Conservation (phyloP, 106 monocot species). For the Alisma plantagoaquatica region DNA sequence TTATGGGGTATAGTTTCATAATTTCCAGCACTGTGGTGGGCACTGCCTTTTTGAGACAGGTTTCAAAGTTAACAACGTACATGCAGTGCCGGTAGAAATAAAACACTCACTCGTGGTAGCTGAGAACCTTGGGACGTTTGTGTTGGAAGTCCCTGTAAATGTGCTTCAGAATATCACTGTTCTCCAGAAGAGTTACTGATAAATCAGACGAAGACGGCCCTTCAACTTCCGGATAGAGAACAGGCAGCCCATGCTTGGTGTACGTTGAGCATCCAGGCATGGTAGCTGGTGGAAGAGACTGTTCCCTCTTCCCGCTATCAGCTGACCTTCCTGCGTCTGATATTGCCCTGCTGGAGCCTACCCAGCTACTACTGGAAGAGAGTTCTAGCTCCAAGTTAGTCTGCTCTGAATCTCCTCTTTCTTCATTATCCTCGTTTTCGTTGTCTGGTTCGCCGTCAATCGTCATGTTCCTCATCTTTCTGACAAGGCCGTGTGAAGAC, state of each 20-base stretch:
- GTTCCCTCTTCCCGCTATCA: neutral
- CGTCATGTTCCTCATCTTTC: no score
- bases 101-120: slow-evolving; percentile 10
- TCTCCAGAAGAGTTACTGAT: neutral
- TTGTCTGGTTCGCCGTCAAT: no score
- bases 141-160: slow-evolving; percentile 2
- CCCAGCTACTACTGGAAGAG: neutral
- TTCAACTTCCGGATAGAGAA: neutral
- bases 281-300: neutral
- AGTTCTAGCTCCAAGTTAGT: neutral
- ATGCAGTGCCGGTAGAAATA: neutral
- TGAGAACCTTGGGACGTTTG: slow-evolving; percentile 13
- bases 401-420: neutral
- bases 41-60: neutral
- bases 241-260: neutral
- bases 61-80: neutral
- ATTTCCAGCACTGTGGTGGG: neutral
- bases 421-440: neutral
- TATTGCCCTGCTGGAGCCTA: neutral
- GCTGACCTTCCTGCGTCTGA: neutral
- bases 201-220: neutral
- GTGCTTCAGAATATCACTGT: neutral
- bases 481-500: no score
- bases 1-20: neutral
- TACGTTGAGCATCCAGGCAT: neutral